Evolutionary conservation across 768 basidiomycete genomes (phyloP).

Genomic region (Pleurotus salmoneostramineus): DNA sequence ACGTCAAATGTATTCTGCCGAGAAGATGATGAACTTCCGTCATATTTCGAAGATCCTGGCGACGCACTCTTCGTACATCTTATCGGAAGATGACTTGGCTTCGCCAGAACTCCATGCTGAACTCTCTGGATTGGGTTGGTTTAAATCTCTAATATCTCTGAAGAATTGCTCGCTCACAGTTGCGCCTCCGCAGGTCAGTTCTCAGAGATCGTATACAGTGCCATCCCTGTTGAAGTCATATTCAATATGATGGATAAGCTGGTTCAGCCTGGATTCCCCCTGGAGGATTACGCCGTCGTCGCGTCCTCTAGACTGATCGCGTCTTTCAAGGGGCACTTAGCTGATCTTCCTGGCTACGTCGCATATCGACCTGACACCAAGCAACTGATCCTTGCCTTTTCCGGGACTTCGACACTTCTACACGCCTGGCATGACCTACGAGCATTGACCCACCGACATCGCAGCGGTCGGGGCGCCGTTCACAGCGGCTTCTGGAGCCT

Average conservation of each 20-base stretch:
- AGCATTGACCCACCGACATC: constrained; percentile 32
- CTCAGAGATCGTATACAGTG: constrained; percentile 47
- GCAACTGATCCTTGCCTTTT: constrained; percentile 50
- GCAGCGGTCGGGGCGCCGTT: constrained; percentile 32
- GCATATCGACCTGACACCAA: constrained; percentile 37
- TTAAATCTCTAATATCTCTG: background rate
- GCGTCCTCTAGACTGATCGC: constrained; percentile 28
- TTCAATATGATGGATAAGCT: constrained; percentile 35
- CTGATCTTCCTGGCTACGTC: constrained; percentile 42
- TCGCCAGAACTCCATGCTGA: constrained; percentile 30
- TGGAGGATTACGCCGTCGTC: constrained; percentile 44
- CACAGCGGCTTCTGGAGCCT: constrained; percentile 56
- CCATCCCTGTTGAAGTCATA: constrained; percentile 36
- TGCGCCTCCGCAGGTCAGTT: constrained; percentile 40
- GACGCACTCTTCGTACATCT: constrained; percentile 36
- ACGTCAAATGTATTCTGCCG: constrained; percentile 45
- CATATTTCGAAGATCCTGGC: constrained; percentile 47
- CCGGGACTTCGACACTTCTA: constrained; percentile 38
- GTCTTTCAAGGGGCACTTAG: constrained; percentile 36
- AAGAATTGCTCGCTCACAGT: background rate
- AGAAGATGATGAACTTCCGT: constrained; percentile 53
- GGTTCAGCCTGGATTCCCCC: constrained; percentile 38
- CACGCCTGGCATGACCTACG: constrained; percentile 49
- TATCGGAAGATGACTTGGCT: constrained; percentile 37
- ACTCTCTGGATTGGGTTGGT: constrained; percentile 41